Percentiles rank a stretch among this genome's conserved stretches.
Conservation (phyloP, 2,329 filamentous ascomycete genomes). For the Diaporthe eres region DNA sequence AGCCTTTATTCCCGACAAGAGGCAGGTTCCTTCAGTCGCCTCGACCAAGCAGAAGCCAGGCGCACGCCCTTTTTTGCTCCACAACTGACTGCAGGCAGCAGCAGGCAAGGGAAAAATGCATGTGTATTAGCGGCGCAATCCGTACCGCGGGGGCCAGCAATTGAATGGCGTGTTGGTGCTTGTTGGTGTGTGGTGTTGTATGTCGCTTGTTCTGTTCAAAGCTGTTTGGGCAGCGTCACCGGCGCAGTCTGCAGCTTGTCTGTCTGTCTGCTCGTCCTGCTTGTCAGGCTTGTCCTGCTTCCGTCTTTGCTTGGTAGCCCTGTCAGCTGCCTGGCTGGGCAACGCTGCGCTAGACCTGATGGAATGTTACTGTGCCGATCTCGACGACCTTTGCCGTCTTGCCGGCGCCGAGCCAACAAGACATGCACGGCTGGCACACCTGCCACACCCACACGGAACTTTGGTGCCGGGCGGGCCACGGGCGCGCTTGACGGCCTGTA, state of each 20-base stretch:
- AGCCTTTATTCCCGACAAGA: constrained; percentile 28
- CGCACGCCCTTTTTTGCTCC: not conserved
- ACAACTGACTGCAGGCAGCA: constrained; percentile 9
- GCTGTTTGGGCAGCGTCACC: not conserved
- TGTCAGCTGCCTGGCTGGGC: constrained; percentile 10
- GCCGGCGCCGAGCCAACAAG: constrained; percentile 15
- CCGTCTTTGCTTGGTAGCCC: not conserved
- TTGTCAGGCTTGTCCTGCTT: not conserved
- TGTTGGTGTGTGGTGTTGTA: not conserved
- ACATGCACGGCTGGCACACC: constrained; percentile 19
- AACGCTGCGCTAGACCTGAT: not conserved
- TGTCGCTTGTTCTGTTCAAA: not conserved
- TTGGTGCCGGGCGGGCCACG: constrained; percentile 20
- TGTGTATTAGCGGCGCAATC: not conserved
- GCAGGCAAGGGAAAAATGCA: constrained; percentile 14
- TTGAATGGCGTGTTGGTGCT: constrained; percentile 8
- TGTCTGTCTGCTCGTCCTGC: not conserved
- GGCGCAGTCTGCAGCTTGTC: not conserved
- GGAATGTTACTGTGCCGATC: constrained; percentile 24
- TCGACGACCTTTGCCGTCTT: constrained; percentile 19
- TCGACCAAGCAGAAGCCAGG: constrained; percentile 27
- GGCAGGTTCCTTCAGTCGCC: not conserved
- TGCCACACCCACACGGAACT: constrained; percentile 11
- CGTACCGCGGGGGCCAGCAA: not conserved
- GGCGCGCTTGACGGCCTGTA: not conserved